Percentiles rank a stretch among this genome's conserved stretches.
Evolutionary conservation across 495 filamentous ascomycete species (phyloP).

Genomic region (Hypoxylon fuscum): DNA sequence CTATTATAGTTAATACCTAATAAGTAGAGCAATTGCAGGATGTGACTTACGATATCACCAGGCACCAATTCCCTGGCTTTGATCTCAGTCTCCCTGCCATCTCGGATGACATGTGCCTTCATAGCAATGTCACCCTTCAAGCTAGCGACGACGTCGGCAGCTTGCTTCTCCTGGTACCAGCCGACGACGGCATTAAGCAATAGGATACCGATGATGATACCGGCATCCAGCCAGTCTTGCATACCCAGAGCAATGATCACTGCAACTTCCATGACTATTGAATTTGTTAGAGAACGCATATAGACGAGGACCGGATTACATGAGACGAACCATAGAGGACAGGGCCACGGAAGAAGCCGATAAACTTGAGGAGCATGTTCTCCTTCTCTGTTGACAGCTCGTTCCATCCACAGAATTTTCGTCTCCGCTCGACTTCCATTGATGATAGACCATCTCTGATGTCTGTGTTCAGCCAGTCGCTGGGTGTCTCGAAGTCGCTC

Average conservation of each 20-base stretch:
- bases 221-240: slow-evolving; percentile 81
- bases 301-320: not conserved
- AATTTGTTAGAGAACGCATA: slow-evolving; percentile 36
- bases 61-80: slow-evolving; percentile 80
- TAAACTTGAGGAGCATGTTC: slow-evolving; percentile 79
- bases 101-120: slow-evolving; percentile 75
- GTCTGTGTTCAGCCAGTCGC: slow-evolving; percentile 75
- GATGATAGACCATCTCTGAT: slow-evolving; percentile 69
- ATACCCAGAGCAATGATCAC: slow-evolving; percentile 81
- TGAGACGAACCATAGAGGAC: slow-evolving; percentile 77
- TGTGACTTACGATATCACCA: slow-evolving; percentile 75
- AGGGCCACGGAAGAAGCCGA: slow-evolving; percentile 81
- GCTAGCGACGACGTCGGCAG: slow-evolving; percentile 79
- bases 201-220: slow-evolving; percentile 82
- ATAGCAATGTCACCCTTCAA: slow-evolving; percentile 86
- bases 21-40: not conserved
- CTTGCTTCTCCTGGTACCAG: slow-evolving; percentile 89
- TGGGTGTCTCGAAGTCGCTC: slow-evolving; percentile 57
- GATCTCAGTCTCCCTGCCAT: slow-evolving; percentile 75
- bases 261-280: slow-evolving; percentile 82
- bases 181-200: slow-evolving; percentile 79
- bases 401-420: slow-evolving; percentile 75
- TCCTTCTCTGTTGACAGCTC: slow-evolving; percentile 80
- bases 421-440: slow-evolving; percentile 69
- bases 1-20: slow-evolving; percentile 31